Conservation (phyloP, 169 alveolate species). For the Cyclospora cayetanensis region DNA sequence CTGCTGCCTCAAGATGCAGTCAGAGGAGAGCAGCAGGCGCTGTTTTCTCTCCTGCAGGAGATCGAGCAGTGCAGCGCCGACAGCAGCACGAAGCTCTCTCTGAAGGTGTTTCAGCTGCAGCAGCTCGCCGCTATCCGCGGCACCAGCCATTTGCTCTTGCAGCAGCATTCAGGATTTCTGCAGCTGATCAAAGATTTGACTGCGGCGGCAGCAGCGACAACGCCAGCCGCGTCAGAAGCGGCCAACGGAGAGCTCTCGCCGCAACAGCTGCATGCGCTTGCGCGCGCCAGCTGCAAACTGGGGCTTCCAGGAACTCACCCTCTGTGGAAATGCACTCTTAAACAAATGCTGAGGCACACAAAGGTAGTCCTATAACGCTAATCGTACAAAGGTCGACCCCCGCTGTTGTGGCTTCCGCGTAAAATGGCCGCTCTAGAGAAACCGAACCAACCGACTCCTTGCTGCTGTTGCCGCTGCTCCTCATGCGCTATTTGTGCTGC, state of each 20-base stretch:
- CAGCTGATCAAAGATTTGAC: background rate
- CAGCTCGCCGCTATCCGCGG: slow-evolving; percentile 47
- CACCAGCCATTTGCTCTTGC: background rate
- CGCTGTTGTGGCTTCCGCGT: too few species aligned
- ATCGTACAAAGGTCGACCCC: too few species aligned
- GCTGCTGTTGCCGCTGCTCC: background rate
- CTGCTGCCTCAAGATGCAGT: slow-evolving; percentile 28
- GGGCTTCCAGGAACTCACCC: slow-evolving; percentile 33
- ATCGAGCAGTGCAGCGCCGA: background rate
- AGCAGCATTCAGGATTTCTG: slow-evolving; percentile 8
- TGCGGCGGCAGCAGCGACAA: slow-evolving; percentile 14
- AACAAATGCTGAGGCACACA: slow-evolving; percentile 41
- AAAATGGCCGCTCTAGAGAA: too few species aligned
- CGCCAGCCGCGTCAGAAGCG: background rate
- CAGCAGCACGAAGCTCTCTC: slow-evolving; percentile 32
- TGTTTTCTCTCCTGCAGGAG: background rate
- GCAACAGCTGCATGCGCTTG: slow-evolving; percentile 67
- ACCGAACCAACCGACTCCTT: too few species aligned
- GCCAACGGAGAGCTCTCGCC: slow-evolving; percentile 47
- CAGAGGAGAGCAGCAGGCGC: slow-evolving; percentile 24
- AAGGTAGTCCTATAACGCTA: background rate
- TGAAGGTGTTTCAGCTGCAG: slow-evolving; percentile 58
- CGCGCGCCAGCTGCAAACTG: slow-evolving; percentile 21
- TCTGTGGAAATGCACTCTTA: slow-evolving; percentile 38
- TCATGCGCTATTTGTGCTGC: background rate